phyloP scores from a whole-genome alignment of 805 yeast genomes.

The Maudiozyma pseudohumilis region DNA sequence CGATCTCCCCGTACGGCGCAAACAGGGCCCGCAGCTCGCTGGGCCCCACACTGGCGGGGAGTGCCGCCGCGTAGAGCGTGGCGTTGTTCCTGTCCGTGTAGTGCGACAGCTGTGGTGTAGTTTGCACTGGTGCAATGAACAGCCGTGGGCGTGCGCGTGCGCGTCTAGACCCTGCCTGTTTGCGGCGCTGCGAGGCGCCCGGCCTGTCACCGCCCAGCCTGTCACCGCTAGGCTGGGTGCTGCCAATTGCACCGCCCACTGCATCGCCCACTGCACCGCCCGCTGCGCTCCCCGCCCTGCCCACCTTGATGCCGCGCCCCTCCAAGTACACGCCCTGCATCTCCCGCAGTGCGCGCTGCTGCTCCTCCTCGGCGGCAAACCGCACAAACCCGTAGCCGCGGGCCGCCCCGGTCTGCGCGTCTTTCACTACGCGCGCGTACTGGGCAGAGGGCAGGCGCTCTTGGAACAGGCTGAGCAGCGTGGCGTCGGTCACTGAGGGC shows the following conservation, averaged over 20 bases:
- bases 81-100: constrained; percentile 77
- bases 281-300: constrained; percentile 41
- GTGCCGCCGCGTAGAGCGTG: constrained; percentile 62
- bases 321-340: constrained; percentile 73
- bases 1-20: too few species aligned
- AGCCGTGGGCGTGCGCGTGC: too few species aligned
- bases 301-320: constrained; percentile 68
- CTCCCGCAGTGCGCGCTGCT: constrained; percentile 60
- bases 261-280: background rate
- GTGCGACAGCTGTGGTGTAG: constrained; percentile 48
- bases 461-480: constrained; percentile 56
- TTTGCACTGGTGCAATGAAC: constrained; percentile 30
- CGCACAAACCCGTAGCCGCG: constrained; percentile 90
- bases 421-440: constrained; percentile 71
- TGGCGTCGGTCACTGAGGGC: constrained; percentile 59
- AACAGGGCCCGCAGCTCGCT: constrained; percentile 84
- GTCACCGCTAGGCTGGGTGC: too few species aligned
- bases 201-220: too few species aligned
- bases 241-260: too few species aligned
- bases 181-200: too few species aligned
- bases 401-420: constrained; percentile 56
- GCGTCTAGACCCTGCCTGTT: too few species aligned
- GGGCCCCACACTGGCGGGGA: constrained; percentile 79
- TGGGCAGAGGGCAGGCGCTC: constrained; percentile 61
- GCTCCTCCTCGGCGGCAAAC: constrained; percentile 54